Evolutionary conservation across 164 flowering plant species (phyloP).

Genomic region (Dillenia suffruticosa): DNA sequence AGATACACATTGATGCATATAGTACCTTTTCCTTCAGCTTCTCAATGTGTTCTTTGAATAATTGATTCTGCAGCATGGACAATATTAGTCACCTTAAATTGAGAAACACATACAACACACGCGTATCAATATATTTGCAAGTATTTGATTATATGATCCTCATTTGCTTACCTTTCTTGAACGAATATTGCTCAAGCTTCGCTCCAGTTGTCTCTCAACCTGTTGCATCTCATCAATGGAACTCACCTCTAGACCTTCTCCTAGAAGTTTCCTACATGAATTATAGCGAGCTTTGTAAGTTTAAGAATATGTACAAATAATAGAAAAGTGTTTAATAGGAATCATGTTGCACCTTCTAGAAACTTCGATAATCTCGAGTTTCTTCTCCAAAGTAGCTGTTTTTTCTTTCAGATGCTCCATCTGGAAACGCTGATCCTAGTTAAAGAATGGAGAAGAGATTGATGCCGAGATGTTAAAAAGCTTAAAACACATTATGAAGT

Average conservation of each 20-base stretch:
- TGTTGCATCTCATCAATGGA: conserved; percentile 42
- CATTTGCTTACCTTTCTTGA: conserved; percentile 42
- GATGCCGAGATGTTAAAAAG: not conserved
- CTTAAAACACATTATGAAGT: not conserved
- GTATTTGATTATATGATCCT: too few relatives aligned
- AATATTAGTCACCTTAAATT: not conserved
- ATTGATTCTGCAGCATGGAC: conserved; percentile 22
- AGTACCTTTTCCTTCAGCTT: conserved; percentile 45
- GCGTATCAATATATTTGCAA: too few relatives aligned
- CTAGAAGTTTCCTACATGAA: conserved; percentile 39
- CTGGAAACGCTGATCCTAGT: not conserved
- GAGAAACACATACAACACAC: not conserved
- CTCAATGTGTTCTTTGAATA: conserved; percentile 37
- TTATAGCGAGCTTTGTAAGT: not conserved
- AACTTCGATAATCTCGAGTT: conserved; percentile 36
- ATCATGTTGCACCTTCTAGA: conserved; percentile 24
- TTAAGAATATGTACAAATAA: not conserved
- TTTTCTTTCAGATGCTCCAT: conserved; percentile 28
- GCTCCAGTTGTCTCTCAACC: conserved; percentile 39
- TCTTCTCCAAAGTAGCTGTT: conserved; percentile 21
- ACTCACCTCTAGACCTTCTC: conserved; percentile 40
- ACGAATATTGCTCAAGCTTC: conserved; percentile 41
- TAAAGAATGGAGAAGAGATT: too few relatives aligned
- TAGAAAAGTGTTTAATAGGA: not conserved
- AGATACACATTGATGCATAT: too few relatives aligned